These are phyloP conservation scores for Malania oleifera DNA, from an alignment of 164 flowering plant genomes.

Conservation along the genomic window DNA sequence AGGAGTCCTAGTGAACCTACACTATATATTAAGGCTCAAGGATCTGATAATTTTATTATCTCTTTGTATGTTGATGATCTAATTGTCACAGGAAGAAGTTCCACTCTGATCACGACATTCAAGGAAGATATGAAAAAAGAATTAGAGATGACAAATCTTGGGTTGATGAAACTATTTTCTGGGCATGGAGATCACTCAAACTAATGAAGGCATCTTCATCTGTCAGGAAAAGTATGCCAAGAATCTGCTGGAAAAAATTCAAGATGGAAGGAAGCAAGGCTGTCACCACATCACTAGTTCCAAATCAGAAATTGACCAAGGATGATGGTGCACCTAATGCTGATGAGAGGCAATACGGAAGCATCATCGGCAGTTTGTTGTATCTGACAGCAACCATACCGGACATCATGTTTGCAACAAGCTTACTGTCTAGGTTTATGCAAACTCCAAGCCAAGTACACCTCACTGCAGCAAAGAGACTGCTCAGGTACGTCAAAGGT, in stretches of 20 bases:
- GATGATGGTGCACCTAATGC: constrained; percentile 1
- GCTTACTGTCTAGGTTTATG: constrained; percentile 14
- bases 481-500: constrained; percentile 14
- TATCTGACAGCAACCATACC: background rate
- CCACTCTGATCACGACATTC: background rate
- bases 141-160: too few relatives aligned
- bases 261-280: background rate
- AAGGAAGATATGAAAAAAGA: too few relatives aligned
- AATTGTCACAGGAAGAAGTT: background rate
- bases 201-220: background rate
- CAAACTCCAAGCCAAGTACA: constrained; percentile 13
- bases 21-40: background rate
- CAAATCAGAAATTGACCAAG: background rate
- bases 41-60: background rate
- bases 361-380: constrained; percentile 10
- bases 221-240: background rate
- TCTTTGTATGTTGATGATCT: background rate
- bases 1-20: background rate
- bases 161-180: too few relatives aligned
- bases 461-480: constrained; percentile 13
- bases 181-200: too few relatives aligned
- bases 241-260: background rate
- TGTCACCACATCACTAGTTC: background rate
- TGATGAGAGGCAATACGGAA: background rate
- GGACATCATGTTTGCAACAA: constrained; percentile 6